A percentile compares a stretch with the other conserved stretches of the same genome.
These are phyloP conservation scores for Leucocoprinus sp. DNA, from an alignment of 768 basidiomycete genomes.

Conservation along the genomic window DNA sequence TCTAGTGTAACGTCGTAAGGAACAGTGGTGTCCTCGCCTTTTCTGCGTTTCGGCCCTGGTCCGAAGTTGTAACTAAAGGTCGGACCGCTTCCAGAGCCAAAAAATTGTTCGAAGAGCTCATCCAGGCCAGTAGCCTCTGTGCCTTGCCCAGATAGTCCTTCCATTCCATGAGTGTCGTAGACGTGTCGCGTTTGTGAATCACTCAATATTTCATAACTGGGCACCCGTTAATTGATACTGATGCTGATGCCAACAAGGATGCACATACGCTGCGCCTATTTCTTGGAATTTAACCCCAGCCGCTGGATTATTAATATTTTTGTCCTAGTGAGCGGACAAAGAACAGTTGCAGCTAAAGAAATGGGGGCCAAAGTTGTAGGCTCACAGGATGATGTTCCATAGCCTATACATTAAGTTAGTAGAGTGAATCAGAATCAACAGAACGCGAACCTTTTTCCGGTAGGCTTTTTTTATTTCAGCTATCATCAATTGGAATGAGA, in stretches of 20 bases:
- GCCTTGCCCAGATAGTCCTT: conserved; percentile 48
- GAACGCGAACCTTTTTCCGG: conserved; percentile 67
- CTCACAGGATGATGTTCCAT: conserved; percentile 81
- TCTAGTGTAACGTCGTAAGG: conserved; percentile 84
- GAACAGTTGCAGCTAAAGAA: neutral
- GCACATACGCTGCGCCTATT: conserved; percentile 75
- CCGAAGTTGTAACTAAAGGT: conserved; percentile 63
- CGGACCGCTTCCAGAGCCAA: conserved; percentile 39
- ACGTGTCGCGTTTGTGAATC: conserved; percentile 58
- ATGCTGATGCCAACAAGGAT: conserved; percentile 3
- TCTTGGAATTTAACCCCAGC: conserved; percentile 83
- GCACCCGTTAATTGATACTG: conserved; percentile 10
- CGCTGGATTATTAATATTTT: conserved; percentile 86
- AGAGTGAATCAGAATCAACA: neutral
- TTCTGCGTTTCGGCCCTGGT: conserved; percentile 41
- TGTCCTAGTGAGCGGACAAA: conserved; percentile 18
- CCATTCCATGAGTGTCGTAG: conserved; percentile 72
- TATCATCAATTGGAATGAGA: conserved; percentile 22
- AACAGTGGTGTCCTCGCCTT: conserved; percentile 67
- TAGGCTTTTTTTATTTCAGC: conserved; percentile 94
- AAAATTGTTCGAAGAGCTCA: conserved; percentile 73
- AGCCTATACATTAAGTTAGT: conserved; percentile 42
- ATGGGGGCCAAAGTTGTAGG: neutral
- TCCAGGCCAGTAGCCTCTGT: conserved; percentile 46
- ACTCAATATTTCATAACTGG: conserved; percentile 76